Percentiles rank a stretch among this genome's conserved stretches.
These are phyloP conservation scores for Apiotrichum mycotoxinovorans DNA, from an alignment of 1,284 basidiomycete genomes.

Conservation along the genomic window DNA sequence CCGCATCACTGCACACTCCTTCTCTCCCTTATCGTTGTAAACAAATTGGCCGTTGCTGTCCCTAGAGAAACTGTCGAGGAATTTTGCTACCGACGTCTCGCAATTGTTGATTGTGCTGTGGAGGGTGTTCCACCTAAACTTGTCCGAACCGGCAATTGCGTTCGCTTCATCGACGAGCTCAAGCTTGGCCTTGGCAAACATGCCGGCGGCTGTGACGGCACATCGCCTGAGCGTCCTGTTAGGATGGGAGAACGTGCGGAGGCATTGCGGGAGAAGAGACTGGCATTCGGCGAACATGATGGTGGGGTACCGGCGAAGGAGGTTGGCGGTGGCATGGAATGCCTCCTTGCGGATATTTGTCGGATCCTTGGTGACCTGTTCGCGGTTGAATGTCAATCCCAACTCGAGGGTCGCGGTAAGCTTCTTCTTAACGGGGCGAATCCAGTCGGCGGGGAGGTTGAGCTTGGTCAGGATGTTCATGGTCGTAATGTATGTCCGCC, in stretches of 20 bases:
- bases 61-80: constrained; percentile 17
- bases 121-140: constrained; percentile 24
- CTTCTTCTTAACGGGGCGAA: constrained; percentile 38
- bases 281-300: constrained; percentile 38
- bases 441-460: constrained; percentile 29
- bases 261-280: constrained; percentile 33
- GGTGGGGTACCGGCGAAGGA: constrained; percentile 38
- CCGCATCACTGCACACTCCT: no score
- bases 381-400: constrained; percentile 27
- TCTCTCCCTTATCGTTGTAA: constrained; percentile 27
- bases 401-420: constrained; percentile 38
- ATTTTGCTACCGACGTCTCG: constrained; percentile 31
- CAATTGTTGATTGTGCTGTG: constrained; percentile 21
- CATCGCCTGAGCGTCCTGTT: neutral
- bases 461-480: constrained; percentile 41
- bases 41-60: neutral
- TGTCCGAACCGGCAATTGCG: neutral
- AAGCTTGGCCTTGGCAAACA: constrained; percentile 32
- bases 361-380: constrained; percentile 10
- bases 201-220: constrained; percentile 15
- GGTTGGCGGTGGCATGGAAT: constrained; percentile 35
- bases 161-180: constrained; percentile 21
- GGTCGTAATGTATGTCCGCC: constrained; percentile 47
- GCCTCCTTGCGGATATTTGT: constrained; percentile 35
- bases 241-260: constrained; percentile 16